Evolutionary conservation across 202 grass and related monocot genomes (phyloP).

Genomic region (Saccharum hybrid): DNA sequence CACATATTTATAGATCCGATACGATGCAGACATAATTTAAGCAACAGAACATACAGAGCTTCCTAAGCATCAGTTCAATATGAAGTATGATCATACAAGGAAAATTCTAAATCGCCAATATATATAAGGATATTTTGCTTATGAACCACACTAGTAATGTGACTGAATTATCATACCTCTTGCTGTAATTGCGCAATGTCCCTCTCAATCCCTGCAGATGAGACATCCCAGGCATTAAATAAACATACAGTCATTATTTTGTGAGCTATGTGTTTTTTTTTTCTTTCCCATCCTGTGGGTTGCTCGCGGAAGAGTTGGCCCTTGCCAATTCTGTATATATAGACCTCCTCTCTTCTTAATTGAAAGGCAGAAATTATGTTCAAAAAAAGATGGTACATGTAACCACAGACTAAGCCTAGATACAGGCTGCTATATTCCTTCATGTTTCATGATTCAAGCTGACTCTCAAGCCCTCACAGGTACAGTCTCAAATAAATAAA

Average conservation of each 20-base stretch:
- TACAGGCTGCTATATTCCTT: neutral
- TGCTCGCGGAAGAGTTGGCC: neutral
- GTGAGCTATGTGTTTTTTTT: neutral
- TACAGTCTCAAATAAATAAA: constrained; percentile 31
- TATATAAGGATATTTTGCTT: neutral
- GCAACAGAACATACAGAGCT: neutral
- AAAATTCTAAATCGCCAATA: constrained; percentile 11
- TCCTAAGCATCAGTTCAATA: constrained; percentile 26
- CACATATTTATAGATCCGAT: constrained; percentile 2
- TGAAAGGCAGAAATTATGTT: neutral
- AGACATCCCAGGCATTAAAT: constrained; percentile 39
- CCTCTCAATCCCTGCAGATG: constrained; percentile 62
- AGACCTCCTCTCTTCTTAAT: neutral
- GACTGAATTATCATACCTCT: constrained; percentile 54
- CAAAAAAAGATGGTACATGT: neutral
- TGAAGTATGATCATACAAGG: constrained; percentile 11
- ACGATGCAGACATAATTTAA: constrained; percentile 19
- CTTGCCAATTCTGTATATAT: neutral
- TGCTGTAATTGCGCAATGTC: constrained; percentile 65
- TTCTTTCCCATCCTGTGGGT: neutral
- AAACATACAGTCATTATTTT: neutral
- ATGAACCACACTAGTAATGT: neutral
- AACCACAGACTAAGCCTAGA: neutral
- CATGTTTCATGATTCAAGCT: constrained; percentile 17
- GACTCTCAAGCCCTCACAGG: neutral